Evolutionary conservation across 169 alveolate species (phyloP).

Genomic region (Plasmodium fragile): DNA sequence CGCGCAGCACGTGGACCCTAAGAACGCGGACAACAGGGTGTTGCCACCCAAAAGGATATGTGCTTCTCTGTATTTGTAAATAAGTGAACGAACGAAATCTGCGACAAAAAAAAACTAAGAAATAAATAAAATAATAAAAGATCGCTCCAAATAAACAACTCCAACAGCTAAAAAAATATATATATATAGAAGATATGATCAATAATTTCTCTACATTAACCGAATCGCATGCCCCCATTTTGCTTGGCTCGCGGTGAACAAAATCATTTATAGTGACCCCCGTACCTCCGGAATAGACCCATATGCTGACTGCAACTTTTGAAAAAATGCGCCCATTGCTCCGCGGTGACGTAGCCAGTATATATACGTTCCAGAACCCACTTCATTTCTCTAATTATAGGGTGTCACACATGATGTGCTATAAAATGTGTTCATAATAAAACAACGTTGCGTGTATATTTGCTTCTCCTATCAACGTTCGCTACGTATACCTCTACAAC

Average conservation of each 20-base stretch:
- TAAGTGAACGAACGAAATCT: background rate
- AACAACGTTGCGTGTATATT: background rate
- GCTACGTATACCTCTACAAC: background rate
- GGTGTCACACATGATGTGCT: background rate
- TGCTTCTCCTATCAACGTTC: background rate
- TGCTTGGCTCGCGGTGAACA: background rate
- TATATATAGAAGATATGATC: background rate
- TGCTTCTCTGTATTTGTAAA: background rate
- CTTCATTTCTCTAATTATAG: background rate
- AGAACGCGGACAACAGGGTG: background rate
- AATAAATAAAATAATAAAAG: background rate
- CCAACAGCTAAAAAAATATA: background rate
- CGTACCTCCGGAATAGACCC: background rate
- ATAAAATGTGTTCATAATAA: background rate
- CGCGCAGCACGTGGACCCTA: background rate
- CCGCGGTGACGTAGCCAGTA: background rate
- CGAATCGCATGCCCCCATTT: background rate
- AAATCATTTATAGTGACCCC: background rate
- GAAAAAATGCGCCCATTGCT: background rate
- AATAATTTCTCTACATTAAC: background rate
- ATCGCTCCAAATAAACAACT: background rate
- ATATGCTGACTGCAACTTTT: background rate
- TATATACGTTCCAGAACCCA: background rate
- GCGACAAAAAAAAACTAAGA: background rate
- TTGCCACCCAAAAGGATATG: background rate